Conservation (phyloP, 768 basidiomycete species). For the Leccinum aurantiacum region DNA sequence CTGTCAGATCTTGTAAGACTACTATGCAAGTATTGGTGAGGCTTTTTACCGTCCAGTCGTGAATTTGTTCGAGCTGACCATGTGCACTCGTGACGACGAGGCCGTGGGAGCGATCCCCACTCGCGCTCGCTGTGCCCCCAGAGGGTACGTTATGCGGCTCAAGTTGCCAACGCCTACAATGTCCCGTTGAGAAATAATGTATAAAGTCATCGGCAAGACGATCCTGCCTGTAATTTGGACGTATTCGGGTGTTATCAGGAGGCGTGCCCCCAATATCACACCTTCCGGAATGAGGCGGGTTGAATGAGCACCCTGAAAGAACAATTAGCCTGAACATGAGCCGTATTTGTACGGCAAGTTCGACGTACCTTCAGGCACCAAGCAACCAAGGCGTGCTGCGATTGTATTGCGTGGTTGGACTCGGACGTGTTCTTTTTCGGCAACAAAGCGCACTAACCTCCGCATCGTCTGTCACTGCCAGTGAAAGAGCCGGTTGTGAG, state of each 20-base stretch:
- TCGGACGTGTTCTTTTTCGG: conserved; percentile 11
- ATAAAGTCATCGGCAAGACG: conserved; percentile 11
- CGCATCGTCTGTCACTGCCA: conserved; percentile 56
- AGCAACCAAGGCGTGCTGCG: conserved; percentile 48
- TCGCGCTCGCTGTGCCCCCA: conserved; percentile 58
- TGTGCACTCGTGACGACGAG: conserved; percentile 76
- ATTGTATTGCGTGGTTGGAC: conserved; percentile 16
- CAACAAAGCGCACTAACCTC: conserved; percentile 44
- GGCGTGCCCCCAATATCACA: conserved; percentile 64
- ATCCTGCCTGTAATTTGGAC: conserved; percentile 62
- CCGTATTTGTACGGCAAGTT: background rate
- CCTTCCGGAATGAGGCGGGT: conserved; percentile 72
- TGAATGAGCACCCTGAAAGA: conserved; percentile 52
- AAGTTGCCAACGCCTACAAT: conserved; percentile 61
- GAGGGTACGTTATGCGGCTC: conserved; percentile 58
- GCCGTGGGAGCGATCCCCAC: conserved; percentile 62
- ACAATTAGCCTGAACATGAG: background rate
- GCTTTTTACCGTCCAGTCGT: conserved; percentile 66
- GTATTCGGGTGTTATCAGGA: conserved; percentile 73
- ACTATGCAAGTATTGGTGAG: conserved; percentile 5
- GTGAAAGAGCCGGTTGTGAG: conserved; percentile 51
- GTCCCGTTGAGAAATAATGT: conserved; percentile 17
- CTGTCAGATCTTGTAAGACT: conserved; percentile 34
- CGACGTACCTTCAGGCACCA: conserved; percentile 49
- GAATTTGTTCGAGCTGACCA: conserved; percentile 54